A percentile compares a stretch with the other conserved stretches of the same genome.
Evolutionary conservation across 164 flowering plant species (phyloP).

Genomic region (Santalum album): DNA sequence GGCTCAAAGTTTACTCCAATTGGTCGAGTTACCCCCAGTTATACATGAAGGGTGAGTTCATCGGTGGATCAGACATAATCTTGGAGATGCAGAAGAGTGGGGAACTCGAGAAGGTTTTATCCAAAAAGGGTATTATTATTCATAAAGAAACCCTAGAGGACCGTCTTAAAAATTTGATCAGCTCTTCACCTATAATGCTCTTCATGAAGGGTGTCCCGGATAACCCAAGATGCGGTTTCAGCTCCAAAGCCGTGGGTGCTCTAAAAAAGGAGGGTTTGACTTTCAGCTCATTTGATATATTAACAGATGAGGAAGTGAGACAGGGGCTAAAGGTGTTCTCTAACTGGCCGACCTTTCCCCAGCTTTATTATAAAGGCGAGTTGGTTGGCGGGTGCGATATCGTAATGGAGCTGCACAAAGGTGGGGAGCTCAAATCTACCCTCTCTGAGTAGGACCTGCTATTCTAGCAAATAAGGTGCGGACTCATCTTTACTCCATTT

Average conservation of each 20-base stretch:
- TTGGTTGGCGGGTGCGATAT: constrained; percentile 92
- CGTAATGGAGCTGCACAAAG: constrained; percentile 54
- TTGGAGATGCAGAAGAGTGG: constrained; percentile 96
- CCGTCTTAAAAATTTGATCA: constrained; percentile 46
- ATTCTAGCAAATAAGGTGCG: background rate
- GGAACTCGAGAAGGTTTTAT: constrained; percentile 51
- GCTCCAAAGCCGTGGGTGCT: constrained; percentile 82
- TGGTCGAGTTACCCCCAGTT: constrained; percentile 98
- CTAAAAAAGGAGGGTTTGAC: constrained; percentile 55
- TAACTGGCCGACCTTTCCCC: constrained; percentile 97
- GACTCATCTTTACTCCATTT: too few species aligned
- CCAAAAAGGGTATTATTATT: constrained; percentile 46
- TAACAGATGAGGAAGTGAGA: constrained; percentile 75
- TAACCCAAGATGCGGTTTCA: constrained; percentile 83
- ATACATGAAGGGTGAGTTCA: constrained; percentile 73
- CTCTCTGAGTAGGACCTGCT: constrained; percentile 43
- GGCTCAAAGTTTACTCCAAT: constrained; percentile 81
- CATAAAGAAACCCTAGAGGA: constrained; percentile 48
- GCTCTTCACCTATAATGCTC: constrained; percentile 67
- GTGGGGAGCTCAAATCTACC: constrained; percentile 71
- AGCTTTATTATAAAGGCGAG: constrained; percentile 86
- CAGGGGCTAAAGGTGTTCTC: constrained; percentile 77
- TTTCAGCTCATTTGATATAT: constrained; percentile 77
- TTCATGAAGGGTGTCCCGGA: constrained; percentile 97
- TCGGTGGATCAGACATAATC: constrained; percentile 94